phyloP scores from a whole-genome alignment of 371 early-diverging fungal genomes.

The Umbelopsis sp. region DNA sequence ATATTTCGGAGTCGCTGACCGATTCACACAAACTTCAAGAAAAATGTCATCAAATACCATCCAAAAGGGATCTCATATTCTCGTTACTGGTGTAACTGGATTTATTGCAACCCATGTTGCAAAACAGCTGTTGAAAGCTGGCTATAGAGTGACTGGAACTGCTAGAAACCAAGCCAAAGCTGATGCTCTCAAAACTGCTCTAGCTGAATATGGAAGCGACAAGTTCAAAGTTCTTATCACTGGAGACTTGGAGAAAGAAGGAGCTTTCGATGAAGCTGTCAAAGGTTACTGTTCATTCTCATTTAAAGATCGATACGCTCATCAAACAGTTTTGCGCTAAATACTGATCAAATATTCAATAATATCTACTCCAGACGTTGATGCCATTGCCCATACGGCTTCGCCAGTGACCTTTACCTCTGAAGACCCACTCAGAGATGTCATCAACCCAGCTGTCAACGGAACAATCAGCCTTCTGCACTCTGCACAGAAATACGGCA shows the following conservation, averaged over 20 bases:
- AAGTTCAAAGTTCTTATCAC: neutral
- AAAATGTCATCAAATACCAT: neutral
- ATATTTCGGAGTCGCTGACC: too few relatives aligned
- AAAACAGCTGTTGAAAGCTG: conserved; percentile 4
- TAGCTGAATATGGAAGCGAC: neutral
- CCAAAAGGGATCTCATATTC: neutral
- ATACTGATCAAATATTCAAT: too few relatives aligned
- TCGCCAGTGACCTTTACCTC: neutral
- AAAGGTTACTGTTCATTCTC: neutral
- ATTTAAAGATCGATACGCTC: too few relatives aligned
- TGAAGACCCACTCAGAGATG: conserved; percentile 11
- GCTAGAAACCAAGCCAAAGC: conserved; percentile 4
- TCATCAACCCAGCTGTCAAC: conserved; percentile 4
- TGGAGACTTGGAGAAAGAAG: conserved; percentile 8
- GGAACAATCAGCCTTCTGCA: conserved; percentile 11
- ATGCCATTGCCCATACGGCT: conserved; percentile 4
- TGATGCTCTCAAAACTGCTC: neutral
- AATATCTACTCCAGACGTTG: neutral
- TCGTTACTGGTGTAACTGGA: conserved; percentile 7
- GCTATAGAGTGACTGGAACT: conserved; percentile 11
- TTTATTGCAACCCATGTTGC: conserved; percentile 7
- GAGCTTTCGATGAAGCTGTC: conserved; percentile 16
- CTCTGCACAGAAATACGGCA: conserved; percentile 7
- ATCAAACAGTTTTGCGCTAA: too few relatives aligned
- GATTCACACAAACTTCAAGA: too few relatives aligned